These are phyloP conservation scores for Barnettozyma populi DNA, from an alignment of 805 yeast species.

Conservation along the genomic window DNA sequence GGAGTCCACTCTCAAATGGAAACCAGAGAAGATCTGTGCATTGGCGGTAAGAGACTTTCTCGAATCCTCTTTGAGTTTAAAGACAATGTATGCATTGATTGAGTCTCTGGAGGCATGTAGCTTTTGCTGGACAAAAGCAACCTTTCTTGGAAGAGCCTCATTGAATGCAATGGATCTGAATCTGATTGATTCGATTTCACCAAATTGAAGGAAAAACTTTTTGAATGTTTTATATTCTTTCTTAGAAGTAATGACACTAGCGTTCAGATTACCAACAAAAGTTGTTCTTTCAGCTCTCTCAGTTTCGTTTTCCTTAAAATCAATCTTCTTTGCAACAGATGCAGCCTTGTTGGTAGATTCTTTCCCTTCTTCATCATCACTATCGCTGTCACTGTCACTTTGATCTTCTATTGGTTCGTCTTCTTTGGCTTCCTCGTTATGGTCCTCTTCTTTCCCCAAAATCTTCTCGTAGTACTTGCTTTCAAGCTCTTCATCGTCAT, in stretches of 20 bases:
- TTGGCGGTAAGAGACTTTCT: constrained; percentile 47
- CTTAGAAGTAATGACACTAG: constrained; percentile 60
- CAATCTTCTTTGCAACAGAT: constrained; percentile 35
- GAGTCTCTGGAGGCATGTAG: constrained; percentile 74
- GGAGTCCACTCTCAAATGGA: constrained; percentile 87
- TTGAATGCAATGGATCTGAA: constrained; percentile 90
- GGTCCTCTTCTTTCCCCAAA: constrained; percentile 28
- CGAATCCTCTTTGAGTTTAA: constrained; percentile 43
- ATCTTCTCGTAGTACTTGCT: constrained; percentile 47
- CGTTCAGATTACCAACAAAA: constrained; percentile 81
- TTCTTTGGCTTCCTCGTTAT: constrained; percentile 25
- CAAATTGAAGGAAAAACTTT: constrained; percentile 41
- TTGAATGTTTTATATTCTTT: constrained; percentile 58
- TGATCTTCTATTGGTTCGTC: constrained; percentile 18
- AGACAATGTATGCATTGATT: constrained; percentile 86
- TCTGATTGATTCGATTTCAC: constrained; percentile 63
- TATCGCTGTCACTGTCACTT: constrained; percentile 23
- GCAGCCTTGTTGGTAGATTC: constrained; percentile 14
- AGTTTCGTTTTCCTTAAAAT: constrained; percentile 64
- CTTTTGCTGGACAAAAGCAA: constrained; percentile 78
- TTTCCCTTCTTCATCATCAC: constrained; percentile 25
- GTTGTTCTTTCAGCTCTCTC: constrained; percentile 80
- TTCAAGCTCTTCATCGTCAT: constrained; percentile 45
- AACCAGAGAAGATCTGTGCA: constrained; percentile 59
- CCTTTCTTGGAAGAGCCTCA: constrained; percentile 85